These are phyloP conservation scores for Hemisphaericaspora xylanilytica DNA, from an alignment of 1,139 yeast genomes.

Conservation along the genomic window DNA sequence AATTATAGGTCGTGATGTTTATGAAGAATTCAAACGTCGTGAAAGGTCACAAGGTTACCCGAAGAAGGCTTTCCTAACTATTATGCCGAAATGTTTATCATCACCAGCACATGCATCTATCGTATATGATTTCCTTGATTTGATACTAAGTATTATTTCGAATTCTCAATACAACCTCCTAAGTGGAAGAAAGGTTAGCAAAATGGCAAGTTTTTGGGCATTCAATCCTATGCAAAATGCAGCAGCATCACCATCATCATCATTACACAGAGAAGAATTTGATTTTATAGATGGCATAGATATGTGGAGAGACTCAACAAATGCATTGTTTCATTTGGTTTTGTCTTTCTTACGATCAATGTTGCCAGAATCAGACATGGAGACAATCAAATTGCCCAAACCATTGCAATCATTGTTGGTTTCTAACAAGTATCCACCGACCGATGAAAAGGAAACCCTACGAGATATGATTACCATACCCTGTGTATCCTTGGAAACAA, in stretches of 20 bases:
- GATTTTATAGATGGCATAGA: constrained; percentile 70
- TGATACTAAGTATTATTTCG: constrained; percentile 77
- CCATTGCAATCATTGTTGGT: constrained; percentile 61
- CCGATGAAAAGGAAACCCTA: constrained; percentile 39
- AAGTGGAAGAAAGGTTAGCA: constrained; percentile 76
- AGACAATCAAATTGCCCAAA: constrained; percentile 59
- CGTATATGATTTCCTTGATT: constrained; percentile 81
- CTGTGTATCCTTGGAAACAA: constrained; percentile 66
- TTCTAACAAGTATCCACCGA: constrained; percentile 66
- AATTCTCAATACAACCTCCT: constrained; percentile 76
- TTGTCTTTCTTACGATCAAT: constrained; percentile 77
- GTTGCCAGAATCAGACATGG: constrained; percentile 63
- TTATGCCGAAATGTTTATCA: constrained; percentile 79
- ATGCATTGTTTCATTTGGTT: constrained; percentile 80
- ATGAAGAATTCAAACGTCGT: constrained; percentile 61
- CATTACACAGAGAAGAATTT: constrained; percentile 22
- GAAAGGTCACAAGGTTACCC: constrained; percentile 68
- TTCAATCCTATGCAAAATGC: constrained; percentile 39
- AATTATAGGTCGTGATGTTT: constrained; percentile 83
- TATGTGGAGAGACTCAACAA: constrained; percentile 78
- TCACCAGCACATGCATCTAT: constrained; percentile 89
- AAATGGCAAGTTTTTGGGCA: constrained; percentile 89
- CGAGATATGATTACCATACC: constrained; percentile 45
- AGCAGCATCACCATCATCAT: not conserved
- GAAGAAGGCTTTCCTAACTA: constrained; percentile 68